Conservation (phyloP, 768 basidiomycete genomes). For the Tylopilus subfusipes region DNA sequence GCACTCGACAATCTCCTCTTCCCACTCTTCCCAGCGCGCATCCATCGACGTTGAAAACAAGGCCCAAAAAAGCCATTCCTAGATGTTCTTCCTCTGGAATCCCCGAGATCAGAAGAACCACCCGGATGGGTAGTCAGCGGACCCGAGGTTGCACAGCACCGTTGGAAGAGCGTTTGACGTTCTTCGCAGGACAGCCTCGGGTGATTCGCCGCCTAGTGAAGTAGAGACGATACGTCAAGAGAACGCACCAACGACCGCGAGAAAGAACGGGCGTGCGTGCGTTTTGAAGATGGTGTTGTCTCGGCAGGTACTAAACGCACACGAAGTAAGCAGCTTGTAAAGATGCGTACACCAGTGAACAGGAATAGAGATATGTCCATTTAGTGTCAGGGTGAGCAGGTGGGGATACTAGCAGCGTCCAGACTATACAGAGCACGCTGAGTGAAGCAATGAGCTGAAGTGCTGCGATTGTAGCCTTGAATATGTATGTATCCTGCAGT, state of each 20-base stretch:
- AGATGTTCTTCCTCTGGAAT: conserved; percentile 45
- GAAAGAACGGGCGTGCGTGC: conserved; percentile 18
- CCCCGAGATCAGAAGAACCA: conserved; percentile 47
- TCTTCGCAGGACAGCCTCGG: conserved; percentile 36
- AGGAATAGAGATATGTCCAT: conserved; percentile 9
- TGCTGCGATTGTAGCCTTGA: conserved; percentile 41
- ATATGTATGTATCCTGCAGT: conserved; percentile 52
- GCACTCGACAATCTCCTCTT: conserved; percentile 52
- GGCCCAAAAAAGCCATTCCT: conserved; percentile 66
- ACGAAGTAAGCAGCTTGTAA: conserved; percentile 49
- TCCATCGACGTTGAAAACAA: conserved; percentile 45
- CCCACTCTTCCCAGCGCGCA: conserved; percentile 36
- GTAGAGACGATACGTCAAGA: background rate
- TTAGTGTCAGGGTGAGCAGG: background rate
- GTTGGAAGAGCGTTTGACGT: conserved; percentile 47
- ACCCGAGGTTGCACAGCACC: conserved; percentile 35
- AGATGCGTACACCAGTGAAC: conserved; percentile 33
- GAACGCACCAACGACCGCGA: background rate
- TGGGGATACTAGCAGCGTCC: conserved; percentile 15
- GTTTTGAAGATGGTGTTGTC: conserved; percentile 44
- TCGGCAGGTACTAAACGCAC: conserved; percentile 47
- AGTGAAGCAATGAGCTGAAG: conserved; percentile 50
- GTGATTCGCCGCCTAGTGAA: conserved; percentile 37
- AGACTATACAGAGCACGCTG: conserved; percentile 39
- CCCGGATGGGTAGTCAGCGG: conserved; percentile 36